phyloP scores from a whole-genome alignment of 495 filamentous ascomycete species.

The Penicillium pancosmium region DNA sequence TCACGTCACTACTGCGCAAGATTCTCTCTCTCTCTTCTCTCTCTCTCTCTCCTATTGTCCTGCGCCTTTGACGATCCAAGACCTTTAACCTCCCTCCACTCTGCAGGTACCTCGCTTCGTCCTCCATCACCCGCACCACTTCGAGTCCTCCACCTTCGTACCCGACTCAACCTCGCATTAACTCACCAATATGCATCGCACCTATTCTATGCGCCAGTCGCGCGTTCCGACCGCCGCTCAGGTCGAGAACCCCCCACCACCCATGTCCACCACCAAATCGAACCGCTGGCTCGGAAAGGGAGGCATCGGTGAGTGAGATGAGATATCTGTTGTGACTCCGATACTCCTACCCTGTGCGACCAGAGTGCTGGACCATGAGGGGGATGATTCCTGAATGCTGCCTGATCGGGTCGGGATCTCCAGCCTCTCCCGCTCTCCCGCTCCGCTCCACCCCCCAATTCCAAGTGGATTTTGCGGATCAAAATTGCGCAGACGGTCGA shows the following conservation, averaged over 20 bases:
- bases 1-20: constrained; percentile 50
- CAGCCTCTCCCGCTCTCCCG: not conserved
- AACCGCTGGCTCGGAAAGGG: constrained; percentile 83
- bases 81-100: constrained; percentile 14
- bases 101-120: constrained; percentile 24
- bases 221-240: constrained; percentile 90
- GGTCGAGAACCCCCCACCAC: constrained; percentile 90
- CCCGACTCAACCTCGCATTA: constrained; percentile 6
- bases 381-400: constrained; percentile 8
- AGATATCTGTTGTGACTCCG: not conserved
- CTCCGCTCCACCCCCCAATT: constrained; percentile 4
- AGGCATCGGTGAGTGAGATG: constrained; percentile 71
- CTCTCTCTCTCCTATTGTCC: constrained; percentile 22
- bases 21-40: constrained; percentile 17
- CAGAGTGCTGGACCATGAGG: not conserved
- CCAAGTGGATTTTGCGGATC: not conserved
- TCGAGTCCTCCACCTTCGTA: not conserved
- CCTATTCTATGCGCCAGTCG: constrained; percentile 97
- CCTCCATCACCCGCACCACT: constrained; percentile 3
- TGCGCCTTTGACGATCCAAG: not conserved
- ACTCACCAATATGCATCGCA: constrained; percentile 77
- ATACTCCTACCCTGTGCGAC: not conserved
- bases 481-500: constrained; percentile 1
- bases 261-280: constrained; percentile 86
- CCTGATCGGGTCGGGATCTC: constrained; percentile 21